Percentiles rank a stretch among this genome's conserved stretches.
Conservation (phyloP, 495 filamentous ascomycete species). For the Cercophora samala region DNA sequence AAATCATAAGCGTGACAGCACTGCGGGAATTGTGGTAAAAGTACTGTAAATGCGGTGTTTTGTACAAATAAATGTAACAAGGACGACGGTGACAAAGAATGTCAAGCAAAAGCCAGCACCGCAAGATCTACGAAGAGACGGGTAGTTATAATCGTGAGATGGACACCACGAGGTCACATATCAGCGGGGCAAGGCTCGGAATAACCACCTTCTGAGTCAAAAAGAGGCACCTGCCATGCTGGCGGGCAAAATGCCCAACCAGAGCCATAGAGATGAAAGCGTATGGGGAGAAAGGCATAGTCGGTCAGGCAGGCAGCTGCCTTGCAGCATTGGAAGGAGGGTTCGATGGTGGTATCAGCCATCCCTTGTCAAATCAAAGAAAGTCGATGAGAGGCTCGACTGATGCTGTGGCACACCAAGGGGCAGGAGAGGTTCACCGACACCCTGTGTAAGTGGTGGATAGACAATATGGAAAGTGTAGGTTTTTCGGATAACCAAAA, state of each 20-base stretch:
- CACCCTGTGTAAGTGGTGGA: neutral
- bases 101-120: neutral
- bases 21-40: neutral
- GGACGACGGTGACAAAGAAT: neutral
- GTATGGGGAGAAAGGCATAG: neutral
- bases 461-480: neutral
- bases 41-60: neutral
- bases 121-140: neutral
- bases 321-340: neutral
- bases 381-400: constrained; percentile 15
- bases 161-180: neutral
- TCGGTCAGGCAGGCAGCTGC: neutral
- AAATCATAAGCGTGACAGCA: neutral
- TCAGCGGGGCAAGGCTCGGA: neutral
- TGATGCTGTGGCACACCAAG: neutral
- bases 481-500: neutral
- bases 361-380: neutral
- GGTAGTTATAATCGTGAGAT: neutral
- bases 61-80: neutral
- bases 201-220: neutral
- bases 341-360: constrained; percentile 11
- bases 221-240: neutral
- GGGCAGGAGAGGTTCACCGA: neutral
- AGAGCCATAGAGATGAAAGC: neutral
- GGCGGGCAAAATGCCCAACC: neutral